Conservation (phyloP, 768 basidiomycete genomes). For the Pleurotus platypus region DNA sequence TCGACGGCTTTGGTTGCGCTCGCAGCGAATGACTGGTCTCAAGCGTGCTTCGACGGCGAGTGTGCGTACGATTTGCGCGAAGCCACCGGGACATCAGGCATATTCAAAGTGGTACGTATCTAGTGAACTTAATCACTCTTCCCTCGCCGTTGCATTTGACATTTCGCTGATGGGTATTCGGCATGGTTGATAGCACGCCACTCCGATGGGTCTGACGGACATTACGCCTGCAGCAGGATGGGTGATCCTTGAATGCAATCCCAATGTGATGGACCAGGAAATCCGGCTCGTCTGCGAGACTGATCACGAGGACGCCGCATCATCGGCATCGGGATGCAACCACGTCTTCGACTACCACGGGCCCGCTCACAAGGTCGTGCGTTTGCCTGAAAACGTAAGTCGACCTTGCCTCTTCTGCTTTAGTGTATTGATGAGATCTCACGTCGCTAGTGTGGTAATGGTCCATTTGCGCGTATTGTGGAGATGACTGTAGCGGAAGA, state of each 20-base stretch:
- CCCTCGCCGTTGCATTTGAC: background rate
- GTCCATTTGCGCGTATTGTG: slow-evolving; percentile 24
- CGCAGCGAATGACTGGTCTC: slow-evolving; percentile 18
- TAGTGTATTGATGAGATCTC: slow-evolving; percentile 14
- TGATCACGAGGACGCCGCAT: slow-evolving; percentile 2
- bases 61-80: slow-evolving; percentile 18
- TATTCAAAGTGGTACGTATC: background rate
- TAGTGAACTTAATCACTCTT: background rate
- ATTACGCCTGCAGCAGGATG: slow-evolving; percentile 3
- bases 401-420: background rate
- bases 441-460: slow-evolving; percentile 13
- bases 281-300: background rate
- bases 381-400: slow-evolving; percentile 49
- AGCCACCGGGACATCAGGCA: background rate
- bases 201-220: background rate
- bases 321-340: slow-evolving; percentile 23
- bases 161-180: background rate
- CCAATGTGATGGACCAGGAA: background rate
- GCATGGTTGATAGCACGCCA: background rate
- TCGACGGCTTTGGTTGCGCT: too few relatives aligned
- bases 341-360: slow-evolving; percentile 34
- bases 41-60: slow-evolving; percentile 19
- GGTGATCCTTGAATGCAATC: slow-evolving; percentile 3
- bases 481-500: slow-evolving; percentile 29
- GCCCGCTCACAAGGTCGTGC: slow-evolving; percentile 45